Evolutionary conservation across 331 rosid genomes (phyloP).

Genomic region (Quercus phellos): DNA sequence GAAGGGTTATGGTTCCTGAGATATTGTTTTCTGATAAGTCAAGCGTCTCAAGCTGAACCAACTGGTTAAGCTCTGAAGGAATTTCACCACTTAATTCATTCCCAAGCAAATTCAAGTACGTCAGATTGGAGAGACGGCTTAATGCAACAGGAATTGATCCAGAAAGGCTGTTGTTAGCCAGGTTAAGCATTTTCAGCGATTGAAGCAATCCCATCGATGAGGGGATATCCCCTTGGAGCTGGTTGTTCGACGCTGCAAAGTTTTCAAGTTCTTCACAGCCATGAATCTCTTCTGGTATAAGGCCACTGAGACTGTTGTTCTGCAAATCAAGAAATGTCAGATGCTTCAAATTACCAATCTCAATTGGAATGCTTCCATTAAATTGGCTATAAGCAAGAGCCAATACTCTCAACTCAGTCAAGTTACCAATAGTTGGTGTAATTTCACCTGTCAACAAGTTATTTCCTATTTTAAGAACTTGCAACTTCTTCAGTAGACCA

Average conservation of each 20-base stretch:
- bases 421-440: conserved; percentile 48
- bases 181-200: conserved; percentile 56
- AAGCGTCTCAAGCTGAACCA: conserved; percentile 55
- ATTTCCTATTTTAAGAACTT: conserved; percentile 73
- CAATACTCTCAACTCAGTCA: conserved; percentile 59
- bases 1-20: conserved; percentile 60
- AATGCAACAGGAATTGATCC: conserved; percentile 67
- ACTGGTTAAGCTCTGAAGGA: conserved; percentile 62
- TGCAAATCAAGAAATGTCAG: conserved; percentile 69
- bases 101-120: conserved; percentile 75
- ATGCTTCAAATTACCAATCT: conserved; percentile 69
- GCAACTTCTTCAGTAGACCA: conserved; percentile 72
- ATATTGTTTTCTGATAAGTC: conserved; percentile 79
- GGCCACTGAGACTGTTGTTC: conserved; percentile 60
- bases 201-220: conserved; percentile 53
- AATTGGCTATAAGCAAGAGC: conserved; percentile 66
- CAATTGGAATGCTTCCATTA: conserved; percentile 80
- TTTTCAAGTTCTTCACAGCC: conserved; percentile 60
- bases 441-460: conserved; percentile 73
- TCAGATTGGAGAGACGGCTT: conserved; percentile 51
- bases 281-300: conserved; percentile 60
- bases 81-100: conserved; percentile 65
- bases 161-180: conserved; percentile 79
- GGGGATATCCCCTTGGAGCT: conserved; percentile 64
- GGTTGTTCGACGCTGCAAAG: conserved; percentile 76